Conservation (phyloP, 1,284 basidiomycete genomes). For the Cutaneotrichosporon sp. region DNA sequence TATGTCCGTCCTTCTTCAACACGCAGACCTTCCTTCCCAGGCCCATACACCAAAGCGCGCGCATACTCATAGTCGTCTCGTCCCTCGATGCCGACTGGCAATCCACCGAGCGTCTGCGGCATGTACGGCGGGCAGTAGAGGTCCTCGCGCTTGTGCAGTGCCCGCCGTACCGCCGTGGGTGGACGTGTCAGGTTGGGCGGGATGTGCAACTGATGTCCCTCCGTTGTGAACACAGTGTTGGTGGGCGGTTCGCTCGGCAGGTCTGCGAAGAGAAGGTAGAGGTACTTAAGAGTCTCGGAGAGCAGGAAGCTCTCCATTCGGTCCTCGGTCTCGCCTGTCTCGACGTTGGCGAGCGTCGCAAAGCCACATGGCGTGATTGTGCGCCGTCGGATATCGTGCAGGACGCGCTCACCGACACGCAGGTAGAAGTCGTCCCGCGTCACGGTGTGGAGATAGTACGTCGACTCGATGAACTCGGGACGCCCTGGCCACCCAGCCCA, state of each 20-base stretch:
- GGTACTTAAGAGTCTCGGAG: conserved; percentile 89
- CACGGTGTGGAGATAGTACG: conserved; percentile 88
- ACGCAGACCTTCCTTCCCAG: conserved; percentile 7
- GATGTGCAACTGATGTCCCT: conserved; percentile 82
- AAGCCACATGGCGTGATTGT: conserved; percentile 81
- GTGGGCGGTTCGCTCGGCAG: conserved; percentile 49
- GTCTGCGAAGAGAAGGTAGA: conserved; percentile 83
- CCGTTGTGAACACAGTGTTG: conserved; percentile 79
- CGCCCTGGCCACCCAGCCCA: conserved; percentile 79
- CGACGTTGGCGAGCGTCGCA: conserved; percentile 73
- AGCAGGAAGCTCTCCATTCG: conserved; percentile 91
- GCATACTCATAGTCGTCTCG: conserved; percentile 75
- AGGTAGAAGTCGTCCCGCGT: conserved; percentile 88
- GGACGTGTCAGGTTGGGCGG: conserved; percentile 53
- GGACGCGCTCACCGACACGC: conserved; percentile 78
- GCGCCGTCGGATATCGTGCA: conserved; percentile 70
- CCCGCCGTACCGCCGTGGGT: neutral
- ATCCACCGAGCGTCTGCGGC: conserved; percentile 56
- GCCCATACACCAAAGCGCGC: conserved; percentile 62
- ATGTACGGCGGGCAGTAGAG: conserved; percentile 71
- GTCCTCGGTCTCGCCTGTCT: conserved; percentile 71
- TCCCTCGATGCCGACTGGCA: conserved; percentile 67
- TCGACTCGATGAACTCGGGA: conserved; percentile 88
- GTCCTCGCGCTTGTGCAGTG: conserved; percentile 57
- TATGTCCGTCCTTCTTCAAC: conserved; percentile 53